These are phyloP conservation scores for Schwanniomyces yamadae DNA, from an alignment of 805 yeast genomes.

Conservation along the genomic window DNA sequence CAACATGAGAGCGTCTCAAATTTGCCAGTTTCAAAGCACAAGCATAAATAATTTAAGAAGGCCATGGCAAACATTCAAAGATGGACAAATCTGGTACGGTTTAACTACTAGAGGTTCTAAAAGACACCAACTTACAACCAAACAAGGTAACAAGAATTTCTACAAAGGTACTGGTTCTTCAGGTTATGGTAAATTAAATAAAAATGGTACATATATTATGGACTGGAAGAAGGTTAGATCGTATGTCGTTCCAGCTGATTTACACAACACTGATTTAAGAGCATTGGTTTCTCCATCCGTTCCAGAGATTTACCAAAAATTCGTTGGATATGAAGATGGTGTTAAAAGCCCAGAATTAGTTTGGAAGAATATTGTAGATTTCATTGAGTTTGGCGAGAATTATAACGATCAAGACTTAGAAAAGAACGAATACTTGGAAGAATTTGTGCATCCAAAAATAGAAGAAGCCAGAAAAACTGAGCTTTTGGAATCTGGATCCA, in stretches of 20 bases:
- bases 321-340: constrained; percentile 67
- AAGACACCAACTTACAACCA: constrained; percentile 81
- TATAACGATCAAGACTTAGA: constrained; percentile 38
- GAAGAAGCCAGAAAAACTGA: constrained; percentile 17
- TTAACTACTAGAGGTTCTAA: constrained; percentile 73
- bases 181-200: constrained; percentile 82
- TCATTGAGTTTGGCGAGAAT: constrained; percentile 68
- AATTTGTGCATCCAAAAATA: constrained; percentile 31
- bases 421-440: constrained; percentile 33
- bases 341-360: constrained; percentile 73
- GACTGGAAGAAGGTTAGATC: constrained; percentile 88
- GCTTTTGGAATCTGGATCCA: constrained; percentile 8
- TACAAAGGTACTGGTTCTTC: constrained; percentile 97
- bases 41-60: constrained; percentile 54
- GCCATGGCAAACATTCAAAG: constrained; percentile 86
- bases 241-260: constrained; percentile 71
- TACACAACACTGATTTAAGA: constrained; percentile 45
- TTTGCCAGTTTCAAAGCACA: constrained; percentile 48
- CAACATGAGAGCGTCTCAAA: constrained; percentile 50
- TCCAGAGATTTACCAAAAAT: constrained; percentile 68
- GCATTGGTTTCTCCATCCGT: constrained; percentile 77
- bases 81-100: constrained; percentile 85
- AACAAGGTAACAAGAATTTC: constrained; percentile 89
- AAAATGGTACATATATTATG: constrained; percentile 70
- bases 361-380: constrained; percentile 70